Conservation (phyloP, 352 stramenopile genomes). For the Pythium insidiosum region DNA sequence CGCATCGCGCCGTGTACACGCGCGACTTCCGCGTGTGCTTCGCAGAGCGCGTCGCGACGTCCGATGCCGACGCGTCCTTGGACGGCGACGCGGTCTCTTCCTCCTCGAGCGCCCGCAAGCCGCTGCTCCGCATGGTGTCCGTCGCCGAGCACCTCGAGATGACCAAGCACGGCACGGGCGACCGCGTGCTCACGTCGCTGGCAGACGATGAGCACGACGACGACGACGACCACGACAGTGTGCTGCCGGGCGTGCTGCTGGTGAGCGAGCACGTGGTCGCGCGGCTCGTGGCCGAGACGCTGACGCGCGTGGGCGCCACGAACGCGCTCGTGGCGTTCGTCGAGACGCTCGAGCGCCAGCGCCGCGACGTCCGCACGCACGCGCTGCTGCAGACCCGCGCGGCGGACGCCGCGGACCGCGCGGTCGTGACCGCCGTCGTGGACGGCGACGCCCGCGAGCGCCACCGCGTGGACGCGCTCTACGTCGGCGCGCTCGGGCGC, state of each 20-base stretch:
- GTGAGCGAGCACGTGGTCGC: slow-evolving; percentile 4
- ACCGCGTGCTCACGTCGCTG: neutral
- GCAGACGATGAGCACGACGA: neutral
- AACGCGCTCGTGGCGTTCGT: neutral
- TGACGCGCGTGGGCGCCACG: neutral
- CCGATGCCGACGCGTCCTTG: neutral
- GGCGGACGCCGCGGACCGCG: neutral
- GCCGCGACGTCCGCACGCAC: neutral
- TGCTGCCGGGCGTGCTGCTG: neutral
- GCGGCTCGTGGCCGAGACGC: neutral
- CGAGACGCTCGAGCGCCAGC: neutral
- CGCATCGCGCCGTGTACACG: neutral
- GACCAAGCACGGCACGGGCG: neutral
- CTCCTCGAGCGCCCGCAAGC: no score
- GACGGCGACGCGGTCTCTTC: neutral
- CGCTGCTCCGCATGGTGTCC: neutral
- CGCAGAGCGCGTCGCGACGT: neutral
- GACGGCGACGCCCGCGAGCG: neutral
- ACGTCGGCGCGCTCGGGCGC: slow-evolving; percentile 4
- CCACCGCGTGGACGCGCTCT: slow-evolving; percentile 1
- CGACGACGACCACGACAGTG: neutral
- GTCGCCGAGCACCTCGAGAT: neutral
- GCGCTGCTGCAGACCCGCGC: no score
- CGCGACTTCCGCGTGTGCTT: no score
- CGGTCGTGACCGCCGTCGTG: no score